Evolutionary conservation across 2,329 filamentous ascomycete genomes (phyloP).

Genomic region (Mycosphaerella sp.): DNA sequence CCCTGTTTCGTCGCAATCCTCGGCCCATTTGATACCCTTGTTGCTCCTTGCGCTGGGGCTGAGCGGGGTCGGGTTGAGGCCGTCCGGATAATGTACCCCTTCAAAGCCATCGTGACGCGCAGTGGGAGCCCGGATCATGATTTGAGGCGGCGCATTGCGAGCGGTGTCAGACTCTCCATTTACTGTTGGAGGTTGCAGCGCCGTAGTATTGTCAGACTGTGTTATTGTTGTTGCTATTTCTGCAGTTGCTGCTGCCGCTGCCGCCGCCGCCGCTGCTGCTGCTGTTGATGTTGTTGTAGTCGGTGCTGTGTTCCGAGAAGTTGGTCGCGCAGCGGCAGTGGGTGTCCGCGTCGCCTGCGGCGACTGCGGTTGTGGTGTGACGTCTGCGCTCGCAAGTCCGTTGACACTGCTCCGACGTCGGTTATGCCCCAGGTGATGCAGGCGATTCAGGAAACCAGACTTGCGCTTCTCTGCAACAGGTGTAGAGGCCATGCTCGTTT

Average conservation of each 20-base stretch:
- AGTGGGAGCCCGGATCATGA: slow-evolving; percentile 11
- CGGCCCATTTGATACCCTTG: slow-evolving; percentile 24
- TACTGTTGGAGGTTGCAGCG: slow-evolving; percentile 4
- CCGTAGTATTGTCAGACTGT: not conserved
- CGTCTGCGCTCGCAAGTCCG: not conserved
- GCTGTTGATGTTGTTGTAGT: not conserved
- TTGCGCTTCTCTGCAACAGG: slow-evolving; percentile 20
- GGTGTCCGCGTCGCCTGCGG: slow-evolving; percentile 5
- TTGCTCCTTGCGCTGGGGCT: slow-evolving; percentile 16
- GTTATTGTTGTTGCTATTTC: not conserved
- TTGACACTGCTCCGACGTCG: slow-evolving; percentile 14
- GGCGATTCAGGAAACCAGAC: slow-evolving; percentile 19
- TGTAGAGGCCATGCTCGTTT: slow-evolving; percentile 10
- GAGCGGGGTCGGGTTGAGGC: slow-evolving; percentile 16
- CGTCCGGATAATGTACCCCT: slow-evolving; percentile 18
- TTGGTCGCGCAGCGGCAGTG: slow-evolving; percentile 8
- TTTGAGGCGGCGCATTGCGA: slow-evolving; percentile 6
- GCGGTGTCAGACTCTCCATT: slow-evolving; percentile 9
- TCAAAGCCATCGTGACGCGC: slow-evolving; percentile 13
- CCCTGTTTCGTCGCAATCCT: slow-evolving; percentile 13
- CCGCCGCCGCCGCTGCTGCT: not conserved
- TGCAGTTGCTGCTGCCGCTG: not conserved
- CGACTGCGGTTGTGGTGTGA: not conserved
- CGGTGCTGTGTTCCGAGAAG: not conserved
- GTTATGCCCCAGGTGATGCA: slow-evolving; percentile 15